Percentiles rank a stretch among this genome's conserved stretches.
These are phyloP conservation scores for Plectosphaerella plurivora DNA, from an alignment of 2,329 filamentous ascomycete genomes.

Conservation along the genomic window DNA sequence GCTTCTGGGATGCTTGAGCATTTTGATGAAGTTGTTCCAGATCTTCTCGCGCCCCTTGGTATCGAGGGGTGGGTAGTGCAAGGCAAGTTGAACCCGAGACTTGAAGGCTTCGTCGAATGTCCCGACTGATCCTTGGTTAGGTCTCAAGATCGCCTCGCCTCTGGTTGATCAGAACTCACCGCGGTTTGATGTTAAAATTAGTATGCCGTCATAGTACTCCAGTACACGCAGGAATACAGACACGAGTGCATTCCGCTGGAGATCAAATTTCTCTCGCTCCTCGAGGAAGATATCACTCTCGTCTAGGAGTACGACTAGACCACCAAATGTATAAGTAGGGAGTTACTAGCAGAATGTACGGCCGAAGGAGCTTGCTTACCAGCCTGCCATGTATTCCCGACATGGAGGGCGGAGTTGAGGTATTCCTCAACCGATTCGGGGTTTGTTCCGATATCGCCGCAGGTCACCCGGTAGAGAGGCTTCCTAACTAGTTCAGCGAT, in stretches of 20 bases:
- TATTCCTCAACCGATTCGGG: slow-evolving; percentile 15
- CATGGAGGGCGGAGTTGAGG: slow-evolving; percentile 4
- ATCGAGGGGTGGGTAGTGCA: slow-evolving; percentile 19
- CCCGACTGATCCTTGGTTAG: slow-evolving; percentile 11
- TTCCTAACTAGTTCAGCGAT: background rate
- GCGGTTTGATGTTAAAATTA: slow-evolving; percentile 30
- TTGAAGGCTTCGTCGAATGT: slow-evolving; percentile 31
- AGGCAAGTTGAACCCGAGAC: slow-evolving; percentile 26
- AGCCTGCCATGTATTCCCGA: slow-evolving; percentile 51
- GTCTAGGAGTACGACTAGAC: slow-evolving; percentile 74
- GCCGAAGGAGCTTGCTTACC: background rate
- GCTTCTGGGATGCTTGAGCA: background rate
- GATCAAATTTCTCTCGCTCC: slow-evolving; percentile 74
- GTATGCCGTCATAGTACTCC: slow-evolving; percentile 29
- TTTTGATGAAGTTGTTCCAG: slow-evolving; percentile 9
- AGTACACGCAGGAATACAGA: slow-evolving; percentile 27
- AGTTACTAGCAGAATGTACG: background rate
- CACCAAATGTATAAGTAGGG: background rate
- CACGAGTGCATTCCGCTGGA: slow-evolving; percentile 68
- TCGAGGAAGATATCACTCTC: slow-evolving; percentile 84
- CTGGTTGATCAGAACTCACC: background rate
- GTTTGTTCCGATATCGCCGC: slow-evolving; percentile 17
- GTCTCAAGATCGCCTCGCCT: too few species aligned
- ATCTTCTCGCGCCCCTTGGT: slow-evolving; percentile 7
- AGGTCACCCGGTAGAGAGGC: slow-evolving; percentile 19